Conservation (phyloP, 208 protist genomes). For the Acanthamoeba healyi region DNA sequence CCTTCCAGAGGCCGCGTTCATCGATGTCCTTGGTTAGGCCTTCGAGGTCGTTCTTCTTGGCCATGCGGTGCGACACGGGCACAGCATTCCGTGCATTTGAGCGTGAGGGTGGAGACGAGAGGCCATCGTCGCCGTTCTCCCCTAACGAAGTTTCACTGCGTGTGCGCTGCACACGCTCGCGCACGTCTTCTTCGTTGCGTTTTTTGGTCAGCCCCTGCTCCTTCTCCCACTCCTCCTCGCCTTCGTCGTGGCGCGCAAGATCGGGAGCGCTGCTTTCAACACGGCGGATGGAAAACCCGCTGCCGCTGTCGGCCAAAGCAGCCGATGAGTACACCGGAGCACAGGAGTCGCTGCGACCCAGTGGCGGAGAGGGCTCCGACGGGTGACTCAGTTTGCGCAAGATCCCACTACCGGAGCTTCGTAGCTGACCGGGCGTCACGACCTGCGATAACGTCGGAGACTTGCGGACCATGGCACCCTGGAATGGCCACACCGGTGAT, state of each 20-base stretch:
- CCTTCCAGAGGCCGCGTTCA: conserved; percentile 15
- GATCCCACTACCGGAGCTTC: not conserved
- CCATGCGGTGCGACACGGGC: conserved; percentile 29
- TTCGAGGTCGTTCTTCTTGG: conserved; percentile 35
- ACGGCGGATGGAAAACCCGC: not conserved
- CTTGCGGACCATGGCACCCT: not conserved
- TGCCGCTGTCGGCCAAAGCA: not conserved
- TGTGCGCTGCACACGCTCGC: not conserved
- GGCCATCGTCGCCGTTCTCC: not conserved
- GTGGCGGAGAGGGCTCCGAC: no score
- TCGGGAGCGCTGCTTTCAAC: not conserved
- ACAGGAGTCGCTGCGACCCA: not conserved
- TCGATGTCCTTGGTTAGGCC: not conserved
- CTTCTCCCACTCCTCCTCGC: not conserved
- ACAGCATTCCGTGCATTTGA: not conserved
- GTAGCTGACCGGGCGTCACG: not conserved
- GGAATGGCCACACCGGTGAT: not conserved
- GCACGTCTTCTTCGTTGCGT: not conserved
- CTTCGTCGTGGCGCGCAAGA: not conserved
- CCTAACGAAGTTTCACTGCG: not conserved
- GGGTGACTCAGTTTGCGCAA: not conserved
- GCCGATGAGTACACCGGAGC: not conserved
- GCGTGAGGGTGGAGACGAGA: not conserved
- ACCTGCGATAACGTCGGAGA: not conserved
- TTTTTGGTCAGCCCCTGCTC: not conserved